These are phyloP conservation scores for Myxozyma lipomycoides DNA, from an alignment of 805 yeast species.

Conservation along the genomic window DNA sequence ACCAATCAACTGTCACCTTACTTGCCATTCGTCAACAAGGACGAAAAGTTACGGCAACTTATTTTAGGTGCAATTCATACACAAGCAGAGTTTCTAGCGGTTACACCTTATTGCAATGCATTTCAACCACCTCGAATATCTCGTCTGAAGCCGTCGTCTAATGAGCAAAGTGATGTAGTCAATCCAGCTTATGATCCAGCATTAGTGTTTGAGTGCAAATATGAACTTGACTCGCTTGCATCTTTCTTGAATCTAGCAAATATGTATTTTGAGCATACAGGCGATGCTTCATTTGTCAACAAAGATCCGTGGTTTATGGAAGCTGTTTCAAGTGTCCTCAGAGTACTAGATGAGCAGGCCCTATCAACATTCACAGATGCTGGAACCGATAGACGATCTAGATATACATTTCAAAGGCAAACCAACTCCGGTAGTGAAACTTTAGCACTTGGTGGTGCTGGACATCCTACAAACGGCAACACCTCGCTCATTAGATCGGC, in stretches of 20 bases:
- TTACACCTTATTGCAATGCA: conserved; percentile 83
- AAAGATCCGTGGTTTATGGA: conserved; percentile 25
- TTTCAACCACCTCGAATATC: conserved; percentile 68
- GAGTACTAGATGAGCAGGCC: conserved; percentile 57
- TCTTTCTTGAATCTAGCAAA: conserved; percentile 72
- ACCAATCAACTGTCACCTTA: conserved; percentile 79
- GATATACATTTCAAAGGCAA: conserved; percentile 66
- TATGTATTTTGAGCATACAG: conserved; percentile 61
- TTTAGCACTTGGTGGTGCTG: conserved; percentile 69
- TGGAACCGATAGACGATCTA: conserved; percentile 39
- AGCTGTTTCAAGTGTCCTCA: conserved; percentile 39
- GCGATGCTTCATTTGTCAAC: conserved; percentile 46
- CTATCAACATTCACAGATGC: conserved; percentile 46
- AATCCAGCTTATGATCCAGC: conserved; percentile 66
- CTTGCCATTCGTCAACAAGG: conserved; percentile 55
- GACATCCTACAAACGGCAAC: conserved; percentile 72
- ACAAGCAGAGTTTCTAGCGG: conserved; percentile 60
- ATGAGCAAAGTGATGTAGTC: conserved; percentile 52
- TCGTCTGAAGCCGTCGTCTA: conserved; percentile 40
- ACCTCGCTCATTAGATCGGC: conserved; percentile 78
- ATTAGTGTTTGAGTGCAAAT: conserved; percentile 81
- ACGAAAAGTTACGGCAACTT: conserved; percentile 47
- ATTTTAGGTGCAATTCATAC: conserved; percentile 76
- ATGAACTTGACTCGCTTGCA: conserved; percentile 82
- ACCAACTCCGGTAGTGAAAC: conserved; percentile 79